Conservation (phyloP, 192 early-diverging fungal species). For the Gonapodya prolifera region DNA sequence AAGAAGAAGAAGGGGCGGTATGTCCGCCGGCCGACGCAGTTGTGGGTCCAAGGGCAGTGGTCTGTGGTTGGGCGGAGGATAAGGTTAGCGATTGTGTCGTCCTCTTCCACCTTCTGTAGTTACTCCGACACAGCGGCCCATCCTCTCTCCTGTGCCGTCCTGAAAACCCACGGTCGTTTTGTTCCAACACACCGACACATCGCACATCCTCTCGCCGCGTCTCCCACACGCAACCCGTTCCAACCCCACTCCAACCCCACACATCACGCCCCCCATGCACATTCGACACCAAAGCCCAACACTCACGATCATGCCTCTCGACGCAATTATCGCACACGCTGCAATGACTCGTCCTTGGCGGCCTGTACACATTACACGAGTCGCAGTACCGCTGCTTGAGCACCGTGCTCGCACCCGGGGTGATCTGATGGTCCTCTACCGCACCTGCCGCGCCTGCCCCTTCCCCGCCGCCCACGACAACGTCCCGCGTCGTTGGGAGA, state of each 20-base stretch:
- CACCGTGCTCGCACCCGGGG: too few relatives aligned
- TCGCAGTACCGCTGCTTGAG: slow-evolving; percentile 34
- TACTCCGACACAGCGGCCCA: neutral
- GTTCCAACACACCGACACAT: too few relatives aligned
- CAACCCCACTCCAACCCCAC: neutral
- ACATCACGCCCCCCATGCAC: neutral
- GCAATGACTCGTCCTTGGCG: slow-evolving; percentile 80
- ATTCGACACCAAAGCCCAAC: neutral
- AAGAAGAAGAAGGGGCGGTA: slow-evolving; percentile 71
- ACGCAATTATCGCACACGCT: slow-evolving; percentile 83
- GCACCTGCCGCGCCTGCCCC: too few relatives aligned
- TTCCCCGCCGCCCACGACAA: neutral
- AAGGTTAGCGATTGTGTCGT: slow-evolving; percentile 25
- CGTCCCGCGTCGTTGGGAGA: neutral
- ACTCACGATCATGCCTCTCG: slow-evolving; percentile 26
- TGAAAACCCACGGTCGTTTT: too few relatives aligned
- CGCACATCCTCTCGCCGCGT: too few relatives aligned
- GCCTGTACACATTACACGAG: slow-evolving; percentile 77
- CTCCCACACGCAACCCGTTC: neutral
- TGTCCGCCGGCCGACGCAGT: slow-evolving; percentile 67
- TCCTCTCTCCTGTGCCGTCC: slow-evolving; percentile 5
- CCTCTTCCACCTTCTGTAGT: slow-evolving; percentile 34
- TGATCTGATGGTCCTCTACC: too few relatives aligned
- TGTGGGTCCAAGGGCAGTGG: slow-evolving; percentile 91
- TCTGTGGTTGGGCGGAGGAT: slow-evolving; percentile 18